Base-by-base conservation (phyloP, 176 grass and related monocot genomes). In the Eremochloa ophiuroides region DNA sequence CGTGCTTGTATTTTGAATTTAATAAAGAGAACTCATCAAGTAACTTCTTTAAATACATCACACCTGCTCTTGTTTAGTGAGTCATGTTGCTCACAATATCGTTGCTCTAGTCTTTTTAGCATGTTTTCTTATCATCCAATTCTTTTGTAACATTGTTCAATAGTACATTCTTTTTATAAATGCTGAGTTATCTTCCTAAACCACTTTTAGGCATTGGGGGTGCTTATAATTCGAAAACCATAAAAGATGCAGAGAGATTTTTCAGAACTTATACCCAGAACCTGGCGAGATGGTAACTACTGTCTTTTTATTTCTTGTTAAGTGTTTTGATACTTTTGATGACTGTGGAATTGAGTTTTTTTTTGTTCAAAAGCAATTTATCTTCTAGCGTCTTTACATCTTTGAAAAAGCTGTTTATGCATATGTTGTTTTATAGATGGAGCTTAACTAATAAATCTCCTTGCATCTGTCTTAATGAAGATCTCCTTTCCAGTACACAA, bases 181-280 rank as follows among this genome's bases (percentile, higher is more conserved):
- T 76, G 15, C 60, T 73, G 14, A 70, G 23, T 7, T 62, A 37
- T 62, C 13, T 61, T 30, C 25, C 9, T 79, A 30, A 76, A 76
- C 75, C 62, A 63, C 84, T 78, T 84, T 51, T 75, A 97, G 95
- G 95, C 10, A 34, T 94, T 15, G 71, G 51, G 76, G 90, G 92
- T 89, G 81, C 90, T 85, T 97, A 97, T 90, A 78, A 84, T 83
- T 97, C 95, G 12, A 94, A 91, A 91, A 92, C 86, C 76, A 97
- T 94, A 74, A 60, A 91, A 83, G 85, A 80, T 15, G 90, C 85
- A 77, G 66, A 76, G 73, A 94, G 63, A 59, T 97, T 97, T 85
- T 97, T 92, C 77, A 73, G 79, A 53, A 77, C 68, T 74, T 97
- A 88, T 78, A 79, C 85, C 46, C 37, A 15, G 38, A 71, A 85